These are phyloP conservation scores for Talaromyces amestolkiae DNA, from an alignment of 2,329 filamentous ascomycete species.

Conservation along the genomic window DNA sequence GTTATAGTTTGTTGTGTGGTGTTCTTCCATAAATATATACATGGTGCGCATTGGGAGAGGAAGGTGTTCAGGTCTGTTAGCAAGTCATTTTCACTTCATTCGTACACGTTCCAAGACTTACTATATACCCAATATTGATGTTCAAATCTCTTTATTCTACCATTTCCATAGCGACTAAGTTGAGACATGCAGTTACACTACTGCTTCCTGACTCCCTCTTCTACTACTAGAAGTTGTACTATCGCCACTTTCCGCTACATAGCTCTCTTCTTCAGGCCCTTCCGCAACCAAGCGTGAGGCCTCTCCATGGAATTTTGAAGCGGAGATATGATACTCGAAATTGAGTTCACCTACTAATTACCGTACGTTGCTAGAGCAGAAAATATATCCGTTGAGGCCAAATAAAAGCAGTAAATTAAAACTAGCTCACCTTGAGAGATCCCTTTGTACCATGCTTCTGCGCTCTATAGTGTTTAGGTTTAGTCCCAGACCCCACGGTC, in stretches of 20 bases:
- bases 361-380: slow-evolving; percentile 51
- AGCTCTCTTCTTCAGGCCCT: background rate
- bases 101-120: background rate
- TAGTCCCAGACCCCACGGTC: background rate
- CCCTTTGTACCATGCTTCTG: slow-evolving; percentile 22
- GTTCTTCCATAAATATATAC: background rate
- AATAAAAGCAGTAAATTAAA: background rate
- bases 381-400: slow-evolving; percentile 16
- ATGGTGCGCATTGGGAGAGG: background rate
- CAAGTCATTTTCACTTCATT: background rate
- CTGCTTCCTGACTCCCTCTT: background rate
- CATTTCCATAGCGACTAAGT: too few species aligned
- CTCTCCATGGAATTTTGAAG: background rate
- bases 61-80: background rate
- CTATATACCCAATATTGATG: slow-evolving; percentile 7
- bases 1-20: slow-evolving; percentile 5
- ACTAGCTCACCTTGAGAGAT: slow-evolving; percentile 51
- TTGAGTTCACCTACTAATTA: slow-evolving; percentile 71
- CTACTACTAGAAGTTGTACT: background rate
- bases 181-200: background rate
- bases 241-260: background rate
- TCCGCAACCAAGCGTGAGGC: background rate
- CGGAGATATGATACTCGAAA: slow-evolving; percentile 61
- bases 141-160: background rate
- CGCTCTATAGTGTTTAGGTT: background rate